These are phyloP conservation scores for Suillus americanus DNA, from an alignment of 768 basidiomycete species.

Conservation along the genomic window DNA sequence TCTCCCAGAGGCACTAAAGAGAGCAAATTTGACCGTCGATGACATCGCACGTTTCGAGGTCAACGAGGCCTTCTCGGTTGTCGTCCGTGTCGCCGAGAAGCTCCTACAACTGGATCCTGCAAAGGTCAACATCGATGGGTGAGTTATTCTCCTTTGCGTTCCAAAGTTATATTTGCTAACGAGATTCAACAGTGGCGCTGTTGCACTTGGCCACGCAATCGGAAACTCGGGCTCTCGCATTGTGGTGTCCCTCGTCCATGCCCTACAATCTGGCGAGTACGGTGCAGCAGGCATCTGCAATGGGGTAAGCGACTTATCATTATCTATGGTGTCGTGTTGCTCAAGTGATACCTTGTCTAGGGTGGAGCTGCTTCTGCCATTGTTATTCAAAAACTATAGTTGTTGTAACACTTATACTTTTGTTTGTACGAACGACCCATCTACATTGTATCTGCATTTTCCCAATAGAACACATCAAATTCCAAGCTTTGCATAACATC, in stretches of 20 bases:
- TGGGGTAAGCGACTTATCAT: slow-evolving; percentile 59
- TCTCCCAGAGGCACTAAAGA: slow-evolving; percentile 82
- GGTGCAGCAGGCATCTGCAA: slow-evolving; percentile 98
- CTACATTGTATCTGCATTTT: slow-evolving; percentile 11
- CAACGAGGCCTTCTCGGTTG: slow-evolving; percentile 98
- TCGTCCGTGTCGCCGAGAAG: slow-evolving; percentile 89
- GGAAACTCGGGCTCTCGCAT: slow-evolving; percentile 96
- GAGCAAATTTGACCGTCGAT: slow-evolving; percentile 78
- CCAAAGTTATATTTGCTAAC: not conserved
- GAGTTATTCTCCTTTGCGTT: slow-evolving; percentile 21
- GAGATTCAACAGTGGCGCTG: slow-evolving; percentile 72
- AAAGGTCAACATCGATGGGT: slow-evolving; percentile 92
- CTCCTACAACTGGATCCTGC: slow-evolving; percentile 80
- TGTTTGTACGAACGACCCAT: slow-evolving; percentile 14
- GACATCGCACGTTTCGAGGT: slow-evolving; percentile 94
- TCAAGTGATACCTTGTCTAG: slow-evolving; percentile 38
- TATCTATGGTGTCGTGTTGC: slow-evolving; percentile 2
- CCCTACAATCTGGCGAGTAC: slow-evolving; percentile 89
- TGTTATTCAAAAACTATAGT: slow-evolving; percentile 83
- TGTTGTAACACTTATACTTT: not conserved
- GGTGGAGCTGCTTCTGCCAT: slow-evolving; percentile 93
- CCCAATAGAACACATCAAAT: slow-evolving; percentile 7
- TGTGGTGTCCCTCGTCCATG: slow-evolving; percentile 88
- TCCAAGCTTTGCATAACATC: not conserved
- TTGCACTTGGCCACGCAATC: slow-evolving; percentile 94